Conservation (phyloP, 2,329 filamentous ascomycete genomes). For the Pseudopyrenochaeta lycopersici region DNA sequence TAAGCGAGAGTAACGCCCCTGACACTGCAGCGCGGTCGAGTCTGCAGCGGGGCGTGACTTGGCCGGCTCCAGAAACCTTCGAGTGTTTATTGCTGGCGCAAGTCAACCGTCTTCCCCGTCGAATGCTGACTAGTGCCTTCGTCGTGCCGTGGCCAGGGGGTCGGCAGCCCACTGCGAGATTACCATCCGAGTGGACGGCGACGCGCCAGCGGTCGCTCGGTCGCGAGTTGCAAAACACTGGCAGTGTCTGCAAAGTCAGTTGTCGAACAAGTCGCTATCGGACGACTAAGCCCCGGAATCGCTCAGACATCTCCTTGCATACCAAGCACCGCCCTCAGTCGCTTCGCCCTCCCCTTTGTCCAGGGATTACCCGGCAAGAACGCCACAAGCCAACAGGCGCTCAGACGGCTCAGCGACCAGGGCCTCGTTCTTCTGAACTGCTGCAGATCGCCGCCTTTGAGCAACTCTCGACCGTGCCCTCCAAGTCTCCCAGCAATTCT, state of each 20-base stretch:
- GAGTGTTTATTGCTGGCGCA: background rate
- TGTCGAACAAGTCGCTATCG: too few species aligned
- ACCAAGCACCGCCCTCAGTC: slow-evolving; percentile 7
- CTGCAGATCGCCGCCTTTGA: slow-evolving; percentile 27
- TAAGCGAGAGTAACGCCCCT: background rate
- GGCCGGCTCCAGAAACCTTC: background rate
- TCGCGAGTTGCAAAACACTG: background rate
- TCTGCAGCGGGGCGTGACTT: too few species aligned
- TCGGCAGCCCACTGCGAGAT: background rate
- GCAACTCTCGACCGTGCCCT: slow-evolving; percentile 9
- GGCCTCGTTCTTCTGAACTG: slow-evolving; percentile 11
- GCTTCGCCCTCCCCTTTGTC: slow-evolving; percentile 23
- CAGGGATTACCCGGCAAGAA: slow-evolving; percentile 28
- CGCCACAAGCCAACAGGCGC: slow-evolving; percentile 31
- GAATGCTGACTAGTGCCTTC: background rate
- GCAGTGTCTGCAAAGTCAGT: background rate
- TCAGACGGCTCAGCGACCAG: slow-evolving; percentile 20
- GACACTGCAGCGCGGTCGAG: background rate
- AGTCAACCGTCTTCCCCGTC: slow-evolving; percentile 1
- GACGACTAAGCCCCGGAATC: too few species aligned
- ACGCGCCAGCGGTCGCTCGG: background rate
- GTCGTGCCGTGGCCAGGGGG: background rate
- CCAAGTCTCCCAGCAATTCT: slow-evolving; percentile 9
- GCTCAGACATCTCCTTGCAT: slow-evolving; percentile 16
- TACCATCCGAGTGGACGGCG: background rate